Percentiles rank a stretch among this genome's conserved stretches.
Conservation (phyloP, 1,284 basidiomycete genomes). For the Tremellales sp. region DNA sequence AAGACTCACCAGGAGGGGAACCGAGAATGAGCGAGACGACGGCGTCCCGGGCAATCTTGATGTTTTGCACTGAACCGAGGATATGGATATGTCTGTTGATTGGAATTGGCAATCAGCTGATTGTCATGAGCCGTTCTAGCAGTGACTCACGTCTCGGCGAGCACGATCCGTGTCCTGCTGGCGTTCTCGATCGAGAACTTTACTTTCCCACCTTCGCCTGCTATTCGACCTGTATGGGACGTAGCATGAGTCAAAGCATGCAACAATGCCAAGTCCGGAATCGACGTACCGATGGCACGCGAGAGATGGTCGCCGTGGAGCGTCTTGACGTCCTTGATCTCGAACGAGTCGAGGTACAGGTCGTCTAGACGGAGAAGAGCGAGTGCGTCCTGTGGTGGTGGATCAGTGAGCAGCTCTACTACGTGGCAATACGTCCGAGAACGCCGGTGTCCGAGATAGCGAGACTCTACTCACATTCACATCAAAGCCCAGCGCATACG, state of each 20-base stretch:
- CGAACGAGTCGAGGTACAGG: conserved; percentile 95
- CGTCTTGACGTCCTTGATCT: conserved; percentile 98
- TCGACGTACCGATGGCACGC: conserved; percentile 76
- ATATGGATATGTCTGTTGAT: conserved; percentile 58
- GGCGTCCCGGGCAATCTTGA: conserved; percentile 93
- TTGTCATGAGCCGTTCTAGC: background rate
- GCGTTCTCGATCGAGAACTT: conserved; percentile 99
- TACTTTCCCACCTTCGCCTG: conserved; percentile 96
- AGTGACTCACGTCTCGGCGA: conserved; percentile 81
- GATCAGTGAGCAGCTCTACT: too few species aligned
- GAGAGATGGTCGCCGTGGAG: conserved; percentile 94
- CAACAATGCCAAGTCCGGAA: background rate
- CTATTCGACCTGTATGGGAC: conserved; percentile 72
- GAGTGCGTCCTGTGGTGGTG: conserved; percentile 72
- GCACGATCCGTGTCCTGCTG: conserved; percentile 88
- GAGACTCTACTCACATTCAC: conserved; percentile 66
- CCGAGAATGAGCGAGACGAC: conserved; percentile 93
- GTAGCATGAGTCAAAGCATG: background rate
- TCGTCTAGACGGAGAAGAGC: conserved; percentile 93
- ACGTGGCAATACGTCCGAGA: conserved; percentile 9
- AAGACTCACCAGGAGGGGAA: conserved; percentile 71
- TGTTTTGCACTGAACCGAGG: conserved; percentile 64
- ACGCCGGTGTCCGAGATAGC: background rate
- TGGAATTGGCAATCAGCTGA: conserved; percentile 1
- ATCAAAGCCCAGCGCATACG: conserved; percentile 90